Evolutionary conservation across 1,284 basidiomycete species (phyloP).

Genomic region (Cryptococcus sp.): DNA sequence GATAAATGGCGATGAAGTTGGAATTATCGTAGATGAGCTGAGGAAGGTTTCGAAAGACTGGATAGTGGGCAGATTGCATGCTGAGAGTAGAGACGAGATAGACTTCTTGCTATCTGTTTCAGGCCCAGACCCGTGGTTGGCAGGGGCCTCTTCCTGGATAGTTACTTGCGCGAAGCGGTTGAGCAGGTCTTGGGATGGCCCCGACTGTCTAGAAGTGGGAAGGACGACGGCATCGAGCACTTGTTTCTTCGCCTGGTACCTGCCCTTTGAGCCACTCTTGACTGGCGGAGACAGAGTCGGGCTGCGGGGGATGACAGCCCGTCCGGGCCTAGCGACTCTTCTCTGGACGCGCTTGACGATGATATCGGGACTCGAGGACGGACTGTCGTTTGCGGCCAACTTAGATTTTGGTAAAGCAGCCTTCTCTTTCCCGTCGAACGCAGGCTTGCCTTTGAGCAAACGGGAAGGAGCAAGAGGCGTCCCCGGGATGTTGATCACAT

Average conservation of each 20-base stretch:
- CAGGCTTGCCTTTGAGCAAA: background rate
- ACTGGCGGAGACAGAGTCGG: background rate
- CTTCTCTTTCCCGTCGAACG: background rate
- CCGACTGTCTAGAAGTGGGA: conserved; percentile 4
- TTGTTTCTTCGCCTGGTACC: background rate
- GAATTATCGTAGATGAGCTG: conserved; percentile 5
- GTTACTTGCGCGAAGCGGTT: background rate
- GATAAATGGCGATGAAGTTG: conserved; percentile 40
- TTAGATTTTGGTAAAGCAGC: background rate
- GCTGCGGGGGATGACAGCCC: conserved; percentile 16
- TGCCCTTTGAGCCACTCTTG: background rate
- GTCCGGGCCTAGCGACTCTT: conserved; percentile 11
- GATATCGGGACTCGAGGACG: conserved; percentile 9
- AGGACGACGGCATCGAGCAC: conserved; percentile 21
- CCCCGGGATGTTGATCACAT: conserved; percentile 14
- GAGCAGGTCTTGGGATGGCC: conserved; percentile 5
- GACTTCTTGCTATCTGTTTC: background rate
- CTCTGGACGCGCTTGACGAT: conserved; percentile 2
- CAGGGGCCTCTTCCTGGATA: background rate
- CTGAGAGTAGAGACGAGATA: background rate
- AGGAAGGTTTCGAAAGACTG: conserved; percentile 17
- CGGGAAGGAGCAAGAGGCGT: background rate
- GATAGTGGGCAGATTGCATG: background rate
- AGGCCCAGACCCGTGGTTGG: background rate
- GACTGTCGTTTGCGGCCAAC: background rate